Evolutionary conservation across 2,329 filamentous ascomycete genomes (phyloP).

Genomic region (Mycogone perniciosa): DNA sequence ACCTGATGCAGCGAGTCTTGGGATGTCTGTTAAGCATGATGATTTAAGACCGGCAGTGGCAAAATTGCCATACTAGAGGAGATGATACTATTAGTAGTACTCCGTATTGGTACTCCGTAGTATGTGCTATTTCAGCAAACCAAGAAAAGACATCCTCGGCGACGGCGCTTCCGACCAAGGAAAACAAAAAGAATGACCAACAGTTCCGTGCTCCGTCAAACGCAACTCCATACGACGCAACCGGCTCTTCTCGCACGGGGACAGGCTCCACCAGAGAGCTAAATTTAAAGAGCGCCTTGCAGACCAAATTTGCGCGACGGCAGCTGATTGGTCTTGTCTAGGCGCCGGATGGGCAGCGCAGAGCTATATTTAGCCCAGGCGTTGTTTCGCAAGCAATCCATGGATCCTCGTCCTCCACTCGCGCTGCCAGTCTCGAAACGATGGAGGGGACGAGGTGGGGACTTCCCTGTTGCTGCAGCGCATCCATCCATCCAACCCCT

Average conservation of each 20-base stretch:
- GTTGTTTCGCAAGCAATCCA: conserved; percentile 12
- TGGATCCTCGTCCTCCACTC: conserved; percentile 10
- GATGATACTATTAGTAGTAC: too few relatives aligned
- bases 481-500: background rate
- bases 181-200: too few relatives aligned
- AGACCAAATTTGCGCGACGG: conserved; percentile 21
- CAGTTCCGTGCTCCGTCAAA: background rate
- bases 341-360: conserved; percentile 25
- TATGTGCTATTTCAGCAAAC: too few relatives aligned
- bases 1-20: too few relatives aligned
- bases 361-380: conserved; percentile 29
- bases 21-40: too few relatives aligned
- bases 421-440: conserved; percentile 12
- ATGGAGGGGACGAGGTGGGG: conserved; percentile 8
- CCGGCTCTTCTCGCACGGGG: too few relatives aligned
- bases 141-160: too few relatives aligned
- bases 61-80: too few relatives aligned
- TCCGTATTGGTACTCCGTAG: too few relatives aligned
- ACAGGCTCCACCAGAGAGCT: background rate
- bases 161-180: too few relatives aligned
- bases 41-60: too few relatives aligned
- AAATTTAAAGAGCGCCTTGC: conserved; percentile 12
- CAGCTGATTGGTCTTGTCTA: conserved; percentile 25
- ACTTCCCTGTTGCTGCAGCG: conserved; percentile 1
- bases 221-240: background rate